Conservation (phyloP, 2,329 filamentous ascomycete species). For the Blastomyces emzantsi region DNA sequence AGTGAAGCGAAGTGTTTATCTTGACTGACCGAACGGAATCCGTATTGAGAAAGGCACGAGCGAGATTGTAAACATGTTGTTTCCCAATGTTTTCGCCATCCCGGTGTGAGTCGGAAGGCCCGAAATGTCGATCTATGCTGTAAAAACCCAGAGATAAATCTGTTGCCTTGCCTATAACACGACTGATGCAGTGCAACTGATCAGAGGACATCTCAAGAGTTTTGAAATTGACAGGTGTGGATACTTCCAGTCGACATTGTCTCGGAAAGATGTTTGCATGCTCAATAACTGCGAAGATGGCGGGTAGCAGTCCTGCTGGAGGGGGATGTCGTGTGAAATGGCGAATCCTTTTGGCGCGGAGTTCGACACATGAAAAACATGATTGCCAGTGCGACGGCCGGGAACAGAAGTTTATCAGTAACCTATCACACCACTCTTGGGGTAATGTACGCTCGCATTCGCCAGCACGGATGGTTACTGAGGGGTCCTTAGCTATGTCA, state of each 20-base stretch:
- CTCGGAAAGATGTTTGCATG: background rate
- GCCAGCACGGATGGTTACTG: background rate
- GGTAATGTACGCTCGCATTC: background rate
- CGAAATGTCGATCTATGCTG: background rate
- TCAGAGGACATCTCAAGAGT: background rate
- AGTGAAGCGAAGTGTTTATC: background rate
- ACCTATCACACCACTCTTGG: background rate
- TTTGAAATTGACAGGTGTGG: background rate
- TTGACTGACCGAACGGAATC: background rate
- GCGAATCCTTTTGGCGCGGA: background rate
- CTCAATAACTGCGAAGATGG: background rate
- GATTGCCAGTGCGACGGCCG: background rate
- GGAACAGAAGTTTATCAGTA: background rate
- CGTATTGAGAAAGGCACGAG: background rate
- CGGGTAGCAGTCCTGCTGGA: background rate
- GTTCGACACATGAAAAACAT: background rate
- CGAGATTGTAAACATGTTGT: background rate
- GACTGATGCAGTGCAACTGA: background rate
- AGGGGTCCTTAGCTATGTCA: background rate
- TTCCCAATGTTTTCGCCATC: background rate
- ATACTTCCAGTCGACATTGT: background rate
- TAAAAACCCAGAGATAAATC: background rate
- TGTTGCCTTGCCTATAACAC: background rate
- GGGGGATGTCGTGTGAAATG: background rate
- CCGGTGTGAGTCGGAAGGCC: background rate